Evolutionary conservation across 768 basidiomycete genomes (phyloP), one percentile per base, ranked within the genome.

Genomic region (Lanmaoa pseudosensibilis): DNA sequence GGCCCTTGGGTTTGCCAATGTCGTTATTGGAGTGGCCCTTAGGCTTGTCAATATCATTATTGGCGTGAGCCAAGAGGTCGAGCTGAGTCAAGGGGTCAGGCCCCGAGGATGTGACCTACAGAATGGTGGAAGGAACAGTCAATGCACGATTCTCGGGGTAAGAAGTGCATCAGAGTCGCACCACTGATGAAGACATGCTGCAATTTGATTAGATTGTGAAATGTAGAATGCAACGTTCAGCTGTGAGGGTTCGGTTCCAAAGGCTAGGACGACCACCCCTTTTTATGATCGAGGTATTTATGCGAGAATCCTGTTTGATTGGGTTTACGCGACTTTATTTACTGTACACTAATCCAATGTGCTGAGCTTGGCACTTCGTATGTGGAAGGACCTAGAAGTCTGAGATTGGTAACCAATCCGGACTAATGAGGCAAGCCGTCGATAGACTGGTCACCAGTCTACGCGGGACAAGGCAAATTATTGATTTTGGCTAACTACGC

Each of bases 171-270:
- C 36, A 25, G 8, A 21, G 23, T 11, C 56, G 5, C 11, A 58
- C 54, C 30, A 5, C 27, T 7, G 62, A 51, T 38, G 63, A 61
- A 16, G 62, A 55, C 63, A 61, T 55, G 36, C 2, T 43, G 8
- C 18, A n/a, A n/a, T 44, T 19, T 30, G 21, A 33, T 25, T 15
- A 45, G 3, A 9, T 30, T 12, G 50, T 38, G 15, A 13, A n/a
- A 6, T 15, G 5, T 15, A n/a, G 36, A 25, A 5, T 41, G 11
- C n/a, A 18, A 23, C 12, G 13, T 2, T 43, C 21, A 9, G 38
- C n/a, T n/a, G 32, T 38, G 37, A 47, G 18, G 19, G n/a, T 9
- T 37, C 15, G 6, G 15, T 6, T 25, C 16, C 9, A 48, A 36
- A 19, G n/a, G n/a, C 7, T 13, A 37, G 13, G 13, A 37, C 6